These are phyloP conservation scores for Citeromyces hawaiiensis DNA, from an alignment of 1,139 yeast genomes.

Conservation along the genomic window DNA sequence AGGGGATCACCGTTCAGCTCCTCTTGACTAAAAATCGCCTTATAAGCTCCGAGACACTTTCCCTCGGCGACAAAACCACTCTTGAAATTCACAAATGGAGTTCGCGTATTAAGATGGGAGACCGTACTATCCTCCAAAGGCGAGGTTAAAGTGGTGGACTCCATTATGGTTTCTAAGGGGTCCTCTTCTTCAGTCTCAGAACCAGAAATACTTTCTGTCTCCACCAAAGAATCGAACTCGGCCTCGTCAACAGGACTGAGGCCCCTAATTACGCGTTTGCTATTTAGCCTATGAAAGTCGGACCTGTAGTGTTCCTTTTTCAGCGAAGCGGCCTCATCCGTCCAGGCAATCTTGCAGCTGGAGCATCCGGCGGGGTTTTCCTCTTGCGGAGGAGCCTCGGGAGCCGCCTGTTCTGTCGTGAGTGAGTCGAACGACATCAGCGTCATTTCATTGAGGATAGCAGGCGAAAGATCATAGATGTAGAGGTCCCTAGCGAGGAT, in stretches of 20 bases:
- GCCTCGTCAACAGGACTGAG: slow-evolving; percentile 36
- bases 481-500: slow-evolving; percentile 25
- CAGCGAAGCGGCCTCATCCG: slow-evolving; percentile 12
- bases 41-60: slow-evolving; percentile 57
- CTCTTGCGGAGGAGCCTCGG: background rate
- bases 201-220: slow-evolving; percentile 46
- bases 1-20: slow-evolving; percentile 26
- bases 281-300: slow-evolving; percentile 46
- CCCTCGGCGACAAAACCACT: slow-evolving; percentile 28
- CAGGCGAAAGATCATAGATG: slow-evolving; percentile 32
- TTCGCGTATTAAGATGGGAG: slow-evolving; percentile 47
- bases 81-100: slow-evolving; percentile 47
- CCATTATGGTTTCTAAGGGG: slow-evolving; percentile 22
- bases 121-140: slow-evolving; percentile 19
- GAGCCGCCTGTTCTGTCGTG: slow-evolving; percentile 14
- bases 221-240: slow-evolving; percentile 45
- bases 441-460: slow-evolving; percentile 31
- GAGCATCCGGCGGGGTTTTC: background rate
- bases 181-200: slow-evolving; percentile 20
- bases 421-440: slow-evolving; percentile 43
- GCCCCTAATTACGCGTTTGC: slow-evolving; percentile 36
- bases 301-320: slow-evolving; percentile 39
- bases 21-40: slow-evolving; percentile 37
- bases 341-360: slow-evolving; percentile 6
- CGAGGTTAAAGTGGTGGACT: slow-evolving; percentile 9